Conservation (phyloP, 176 grass and related monocot genomes). For the Themeda triandra region DNA sequence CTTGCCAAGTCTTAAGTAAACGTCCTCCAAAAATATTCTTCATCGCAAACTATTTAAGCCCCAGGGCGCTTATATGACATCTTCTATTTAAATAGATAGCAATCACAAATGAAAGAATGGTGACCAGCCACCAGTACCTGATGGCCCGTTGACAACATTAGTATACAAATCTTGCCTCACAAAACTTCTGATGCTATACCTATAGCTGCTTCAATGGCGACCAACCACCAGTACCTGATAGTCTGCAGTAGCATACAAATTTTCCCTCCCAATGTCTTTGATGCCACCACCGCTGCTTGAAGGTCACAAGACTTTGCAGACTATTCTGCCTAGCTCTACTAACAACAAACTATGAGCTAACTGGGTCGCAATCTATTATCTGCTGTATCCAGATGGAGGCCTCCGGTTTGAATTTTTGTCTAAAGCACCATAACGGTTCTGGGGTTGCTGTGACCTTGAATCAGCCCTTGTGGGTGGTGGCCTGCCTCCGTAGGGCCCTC, state of each 20-base stretch:
- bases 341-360: background rate
- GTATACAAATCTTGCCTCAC: slow-evolving; percentile 18
- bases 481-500: slow-evolving; percentile 32
- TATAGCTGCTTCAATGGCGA: background rate
- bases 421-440: slow-evolving; percentile 44
- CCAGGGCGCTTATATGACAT: background rate
- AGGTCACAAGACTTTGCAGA: slow-evolving; percentile 18
- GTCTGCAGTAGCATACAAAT: slow-evolving; percentile 30
- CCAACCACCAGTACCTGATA: background rate
- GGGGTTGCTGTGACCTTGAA: slow-evolving; percentile 17
- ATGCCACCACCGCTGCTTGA: background rate
- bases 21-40: background rate
- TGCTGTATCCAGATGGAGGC: slow-evolving; percentile 37
- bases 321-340: background rate
- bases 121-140: background rate
- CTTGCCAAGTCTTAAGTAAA: background rate
- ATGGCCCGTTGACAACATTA: background rate
- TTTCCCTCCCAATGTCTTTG: background rate
- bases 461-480: slow-evolving; percentile 14
- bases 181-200: background rate
- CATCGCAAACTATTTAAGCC: background rate
- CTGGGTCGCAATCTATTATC: background rate
- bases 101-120: slow-evolving; percentile 12
- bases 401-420: slow-evolving; percentile 40
- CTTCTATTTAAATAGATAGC: background rate